Evolutionary conservation across 768 basidiomycete species (phyloP).

Genomic region (Suillus tomentosus): DNA sequence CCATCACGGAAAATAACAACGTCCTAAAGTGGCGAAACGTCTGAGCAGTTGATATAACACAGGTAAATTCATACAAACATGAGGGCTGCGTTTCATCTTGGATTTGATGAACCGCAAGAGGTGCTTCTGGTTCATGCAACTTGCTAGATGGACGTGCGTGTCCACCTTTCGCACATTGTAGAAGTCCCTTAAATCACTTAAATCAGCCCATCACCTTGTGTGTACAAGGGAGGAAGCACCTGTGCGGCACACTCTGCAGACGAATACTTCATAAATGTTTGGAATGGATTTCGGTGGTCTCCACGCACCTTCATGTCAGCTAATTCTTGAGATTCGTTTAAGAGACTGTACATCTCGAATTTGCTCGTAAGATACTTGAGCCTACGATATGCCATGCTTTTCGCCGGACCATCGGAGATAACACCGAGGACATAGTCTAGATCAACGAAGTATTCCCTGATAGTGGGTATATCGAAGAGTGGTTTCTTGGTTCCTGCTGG

Average conservation of each 20-base stretch:
- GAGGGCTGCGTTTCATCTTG: conserved; percentile 89
- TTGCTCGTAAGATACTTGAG: conserved; percentile 92
- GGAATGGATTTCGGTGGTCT: background rate
- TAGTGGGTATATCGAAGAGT: conserved; percentile 75
- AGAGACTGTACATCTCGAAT: conserved; percentile 87
- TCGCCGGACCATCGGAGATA: conserved; percentile 93
- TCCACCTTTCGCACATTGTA: conserved; percentile 99
- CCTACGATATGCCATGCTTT: conserved; percentile 91
- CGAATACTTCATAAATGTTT: background rate
- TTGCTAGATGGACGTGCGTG: conserved; percentile 98
- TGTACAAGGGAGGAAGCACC: conserved; percentile 18
- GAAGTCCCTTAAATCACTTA: conserved; percentile 71
- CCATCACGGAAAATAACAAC: conserved; percentile 96
- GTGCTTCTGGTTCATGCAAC: conserved; percentile 99
- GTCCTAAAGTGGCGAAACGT: conserved; percentile 57
- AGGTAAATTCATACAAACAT: conserved; percentile 47
- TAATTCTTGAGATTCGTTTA: conserved; percentile 93
- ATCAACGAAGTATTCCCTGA: conserved; percentile 95
- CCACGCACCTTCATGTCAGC: conserved; percentile 92
- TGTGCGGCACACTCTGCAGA: conserved; percentile 33
- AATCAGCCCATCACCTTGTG: conserved; percentile 11
- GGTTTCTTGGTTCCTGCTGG: conserved; percentile 49
- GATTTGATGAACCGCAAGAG: conserved; percentile 96
- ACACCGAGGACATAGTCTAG: conserved; percentile 89
- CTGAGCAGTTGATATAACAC: conserved; percentile 2